Conservation (phyloP, 2,329 filamentous ascomycete genomes). For the Epichloe festucae region DNA sequence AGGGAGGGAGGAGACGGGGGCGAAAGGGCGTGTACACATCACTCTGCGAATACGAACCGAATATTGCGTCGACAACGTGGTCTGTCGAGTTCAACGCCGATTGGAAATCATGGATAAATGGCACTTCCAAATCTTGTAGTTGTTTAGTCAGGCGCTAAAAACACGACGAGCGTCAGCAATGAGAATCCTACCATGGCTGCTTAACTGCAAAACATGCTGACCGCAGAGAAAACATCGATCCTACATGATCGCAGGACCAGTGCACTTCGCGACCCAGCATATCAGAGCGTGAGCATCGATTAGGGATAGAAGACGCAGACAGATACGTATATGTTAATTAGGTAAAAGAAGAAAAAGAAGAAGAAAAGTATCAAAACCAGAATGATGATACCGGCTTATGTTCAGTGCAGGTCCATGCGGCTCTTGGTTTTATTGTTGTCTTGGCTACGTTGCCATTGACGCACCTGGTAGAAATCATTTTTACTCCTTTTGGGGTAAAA, state of each 20-base stretch:
- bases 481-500: conserved; percentile 91
- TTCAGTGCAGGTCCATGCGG: background rate
- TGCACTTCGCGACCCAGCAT: background rate
- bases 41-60: conserved; percentile 44
- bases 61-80: conserved; percentile 84
- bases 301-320: background rate
- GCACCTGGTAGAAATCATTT: conserved; percentile 76
- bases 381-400: background rate
- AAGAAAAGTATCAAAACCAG: conserved; percentile 1
- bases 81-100: conserved; percentile 54
- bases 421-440: background rate
- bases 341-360: conserved; percentile 6
- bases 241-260: too few relatives aligned
- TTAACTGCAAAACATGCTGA: too few relatives aligned
- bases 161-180: conserved; percentile 17
- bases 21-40: background rate
- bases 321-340: background rate
- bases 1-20: background rate
- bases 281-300: background rate
- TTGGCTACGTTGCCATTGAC: conserved; percentile 6
- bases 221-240: too few relatives aligned
- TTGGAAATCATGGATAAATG: conserved; percentile 72
- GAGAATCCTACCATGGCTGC: background rate
- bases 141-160: conserved; percentile 67
- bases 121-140: conserved; percentile 67